Base-by-base conservation (phyloP, 331 rosid genomes). In the Erythrophleum ivorense region DNA sequence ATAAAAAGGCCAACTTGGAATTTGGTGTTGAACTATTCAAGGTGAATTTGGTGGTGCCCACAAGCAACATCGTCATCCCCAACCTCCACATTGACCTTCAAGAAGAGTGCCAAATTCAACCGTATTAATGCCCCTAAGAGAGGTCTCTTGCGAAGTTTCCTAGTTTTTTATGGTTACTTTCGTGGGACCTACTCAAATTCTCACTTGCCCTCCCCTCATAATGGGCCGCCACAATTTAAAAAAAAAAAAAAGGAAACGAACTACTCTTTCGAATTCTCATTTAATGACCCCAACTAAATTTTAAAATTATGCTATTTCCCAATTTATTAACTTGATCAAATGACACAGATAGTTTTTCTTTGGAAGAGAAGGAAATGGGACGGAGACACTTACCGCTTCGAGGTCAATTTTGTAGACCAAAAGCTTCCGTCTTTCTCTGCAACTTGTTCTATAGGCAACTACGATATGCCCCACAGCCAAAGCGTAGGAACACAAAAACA, bases 391-490 rank as follows among this genome's bases (percentile, higher is more conserved):
- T 83, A 96, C 97, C 76, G 98, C 92, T 91, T 94, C 99, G 34
- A 94, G 89, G 88, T 96, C 99, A 83, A 96, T 96, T 82, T 88
- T 96, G 90, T 91, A 96, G 67, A 96, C 95, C 84, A 90, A 79
- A 75, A 96, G 99, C 92, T 94, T 96, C 74, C 98, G 77, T 82
- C 98, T 89, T 72, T 96, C 99, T 84, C 92, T 92, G 92, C 99
- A 96, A 88, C 98, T 92, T 14, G 99, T 96, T 83, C 94, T 89
- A 71, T 96, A 92, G 3, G 99, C 98, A 65, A 90, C 98, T 9
- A 85, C 87, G 29, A 96, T 76, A 81, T 96, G 99, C 13, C 94
- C 99, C 82, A 91, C 85, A 5, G 97, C 97, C 89, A 96, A 88
- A 79, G 50, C 89, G 69, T 76, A 80, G 13, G 99, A 96, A 36